These are phyloP conservation scores for Sporopachydermia cereana DNA, from an alignment of 1,139 yeast species.

Conservation along the genomic window DNA sequence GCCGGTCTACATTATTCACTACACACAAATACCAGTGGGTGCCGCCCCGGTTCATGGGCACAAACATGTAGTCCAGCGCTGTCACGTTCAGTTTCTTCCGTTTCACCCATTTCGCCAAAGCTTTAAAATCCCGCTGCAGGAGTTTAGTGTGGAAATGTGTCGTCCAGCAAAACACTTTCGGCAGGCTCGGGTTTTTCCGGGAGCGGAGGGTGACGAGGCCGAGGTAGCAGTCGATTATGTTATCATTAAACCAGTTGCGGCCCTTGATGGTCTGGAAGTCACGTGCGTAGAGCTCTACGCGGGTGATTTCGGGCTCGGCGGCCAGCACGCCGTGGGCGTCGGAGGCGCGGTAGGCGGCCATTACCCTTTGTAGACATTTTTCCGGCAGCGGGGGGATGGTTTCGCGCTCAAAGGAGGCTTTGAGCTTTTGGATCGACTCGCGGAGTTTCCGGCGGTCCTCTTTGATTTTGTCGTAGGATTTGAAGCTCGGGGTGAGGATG, in stretches of 20 bases:
- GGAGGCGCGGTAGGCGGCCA: not conserved
- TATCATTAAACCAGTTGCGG: constrained; percentile 82
- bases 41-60: constrained; percentile 73
- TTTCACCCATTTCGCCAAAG: constrained; percentile 86
- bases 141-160: constrained; percentile 79
- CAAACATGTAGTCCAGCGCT: constrained; percentile 51
- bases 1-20: constrained; percentile 46
- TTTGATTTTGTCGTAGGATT: constrained; percentile 2
- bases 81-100: constrained; percentile 64
- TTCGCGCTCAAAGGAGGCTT: not conserved
- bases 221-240: constrained; percentile 74
- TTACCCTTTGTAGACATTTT: not conserved
- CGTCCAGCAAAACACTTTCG: constrained; percentile 58
- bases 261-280: constrained; percentile 67
- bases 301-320: constrained; percentile 11
- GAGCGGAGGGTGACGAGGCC: constrained; percentile 41
- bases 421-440: not conserved
- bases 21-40: constrained; percentile 93
- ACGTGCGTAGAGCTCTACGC: constrained; percentile 47
- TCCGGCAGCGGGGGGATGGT: not conserved
- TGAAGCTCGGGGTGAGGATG: not conserved
- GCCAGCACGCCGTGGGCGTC: constrained; percentile 2
- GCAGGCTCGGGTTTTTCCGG: constrained; percentile 19
- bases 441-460: not conserved
- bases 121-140: constrained; percentile 53